Evolutionary conservation across 805 yeast species (phyloP).

Genomic region (Osmozyma mogii): DNA sequence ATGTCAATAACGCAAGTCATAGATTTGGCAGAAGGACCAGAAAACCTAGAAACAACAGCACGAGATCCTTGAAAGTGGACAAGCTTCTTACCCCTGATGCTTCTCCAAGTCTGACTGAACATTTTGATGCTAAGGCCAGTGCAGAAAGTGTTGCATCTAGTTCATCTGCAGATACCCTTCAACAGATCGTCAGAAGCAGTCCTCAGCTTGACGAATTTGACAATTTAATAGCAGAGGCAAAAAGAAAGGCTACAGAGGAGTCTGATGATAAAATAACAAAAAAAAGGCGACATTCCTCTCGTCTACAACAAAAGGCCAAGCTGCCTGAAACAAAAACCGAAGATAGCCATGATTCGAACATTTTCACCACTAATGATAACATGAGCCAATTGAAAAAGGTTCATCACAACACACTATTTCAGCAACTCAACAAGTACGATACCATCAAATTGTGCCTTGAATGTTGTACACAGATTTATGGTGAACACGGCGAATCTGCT

Average conservation of each 20-base stretch:
- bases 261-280: neutral
- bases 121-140: neutral
- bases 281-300: conserved; percentile 1
- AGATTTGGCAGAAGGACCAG: conserved; percentile 12
- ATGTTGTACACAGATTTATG: conserved; percentile 19
- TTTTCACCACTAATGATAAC: conserved; percentile 1
- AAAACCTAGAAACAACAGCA: conserved; percentile 1
- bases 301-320: conserved; percentile 1
- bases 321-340: conserved; percentile 2
- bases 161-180: conserved; percentile 5
- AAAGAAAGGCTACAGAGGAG: conserved; percentile 8
- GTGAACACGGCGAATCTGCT: conserved; percentile 11
- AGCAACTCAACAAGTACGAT: conserved; percentile 19
- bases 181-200: conserved; percentile 3
- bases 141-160: neutral
- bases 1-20: conserved; percentile 21
- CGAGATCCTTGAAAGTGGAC: conserved; percentile 7
- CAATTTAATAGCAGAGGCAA: conserved; percentile 9
- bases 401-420: conserved; percentile 15
- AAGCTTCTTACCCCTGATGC: conserved; percentile 32
- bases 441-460: conserved; percentile 22
- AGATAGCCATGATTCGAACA: conserved; percentile 4
- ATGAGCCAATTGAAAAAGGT: conserved; percentile 16
- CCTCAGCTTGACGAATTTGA: conserved; percentile 10
- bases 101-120: conserved; percentile 18